Evolutionary conservation across 768 basidiomycete genomes (phyloP).

Genomic region (Strobilomyces confusus): DNA sequence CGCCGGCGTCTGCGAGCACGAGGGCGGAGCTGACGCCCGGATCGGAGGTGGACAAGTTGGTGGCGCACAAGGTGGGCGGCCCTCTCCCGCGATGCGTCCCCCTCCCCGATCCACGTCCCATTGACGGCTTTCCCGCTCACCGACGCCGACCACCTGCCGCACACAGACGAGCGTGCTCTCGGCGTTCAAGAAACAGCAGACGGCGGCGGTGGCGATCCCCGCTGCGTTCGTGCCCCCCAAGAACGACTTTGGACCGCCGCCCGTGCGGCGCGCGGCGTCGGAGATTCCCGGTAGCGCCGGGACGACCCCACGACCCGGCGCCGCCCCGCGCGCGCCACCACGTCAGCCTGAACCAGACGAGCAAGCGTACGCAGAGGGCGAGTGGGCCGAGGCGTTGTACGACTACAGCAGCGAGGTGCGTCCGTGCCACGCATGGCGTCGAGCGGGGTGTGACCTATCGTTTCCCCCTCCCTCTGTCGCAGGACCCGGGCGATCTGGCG

Average conservation of each 20-base stretch:
- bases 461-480: background rate
- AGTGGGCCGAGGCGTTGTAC: constrained; percentile 78
- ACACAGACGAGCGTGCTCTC: constrained; percentile 21
- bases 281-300: constrained; percentile 5
- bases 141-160: too few relatives aligned
- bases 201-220: constrained; percentile 37
- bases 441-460: background rate
- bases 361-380: constrained; percentile 43
- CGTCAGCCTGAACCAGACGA: constrained; percentile 8
- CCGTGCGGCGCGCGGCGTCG: constrained; percentile 36
- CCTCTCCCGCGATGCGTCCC: background rate
- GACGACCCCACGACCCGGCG: background rate
- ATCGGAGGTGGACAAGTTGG: constrained; percentile 25
- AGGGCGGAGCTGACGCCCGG: constrained; percentile 1
- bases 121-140: too few relatives aligned
- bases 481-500: constrained; percentile 70
- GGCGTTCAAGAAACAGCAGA: constrained; percentile 30
- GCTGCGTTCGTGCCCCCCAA: constrained; percentile 41
- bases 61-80: constrained; percentile 24
- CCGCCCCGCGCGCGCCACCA: background rate
- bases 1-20: background rate
- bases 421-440: background rate
- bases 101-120: background rate
- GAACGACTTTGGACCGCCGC: constrained; percentile 51
- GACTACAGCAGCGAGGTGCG: constrained; percentile 64